Percentiles rank a stretch among this genome's conserved stretches.
Conservation (phyloP, 164 flowering plant genomes). For the Aristolochia fimbriata region DNA sequence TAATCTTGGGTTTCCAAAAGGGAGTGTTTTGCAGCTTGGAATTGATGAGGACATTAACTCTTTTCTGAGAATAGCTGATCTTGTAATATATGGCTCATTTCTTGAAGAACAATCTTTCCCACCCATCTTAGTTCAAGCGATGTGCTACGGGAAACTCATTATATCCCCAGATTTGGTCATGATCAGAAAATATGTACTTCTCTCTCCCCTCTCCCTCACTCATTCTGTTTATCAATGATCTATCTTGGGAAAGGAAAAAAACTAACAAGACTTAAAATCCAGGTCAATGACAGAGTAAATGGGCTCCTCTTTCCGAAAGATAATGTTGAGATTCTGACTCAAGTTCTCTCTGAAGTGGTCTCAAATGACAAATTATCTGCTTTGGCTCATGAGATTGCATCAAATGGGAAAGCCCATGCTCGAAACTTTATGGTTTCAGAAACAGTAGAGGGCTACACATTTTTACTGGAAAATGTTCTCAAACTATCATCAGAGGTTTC, state of each 20-base stretch:
- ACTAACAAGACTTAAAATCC: constrained; percentile 31
- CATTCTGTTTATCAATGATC: background rate
- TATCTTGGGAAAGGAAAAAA: background rate
- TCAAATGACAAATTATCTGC: constrained; percentile 61
- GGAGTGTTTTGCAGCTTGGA: constrained; percentile 42
- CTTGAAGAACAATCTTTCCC: constrained; percentile 91
- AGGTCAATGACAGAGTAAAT: constrained; percentile 86
- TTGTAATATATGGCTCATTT: constrained; percentile 89
- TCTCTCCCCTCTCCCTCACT: background rate
- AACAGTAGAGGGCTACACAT: constrained; percentile 67
- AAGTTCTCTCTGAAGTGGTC: constrained; percentile 38
- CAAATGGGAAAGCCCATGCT: constrained; percentile 51
- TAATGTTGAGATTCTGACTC: constrained; percentile 38
- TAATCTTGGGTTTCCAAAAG: constrained; percentile 58
- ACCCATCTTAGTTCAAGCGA: constrained; percentile 59
- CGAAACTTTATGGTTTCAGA: constrained; percentile 66
- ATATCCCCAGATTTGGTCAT: constrained; percentile 75
- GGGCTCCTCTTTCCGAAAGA: constrained; percentile 86
- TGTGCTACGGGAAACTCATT: constrained; percentile 78
- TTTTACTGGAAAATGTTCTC: constrained; percentile 55
- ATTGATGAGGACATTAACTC: constrained; percentile 35
- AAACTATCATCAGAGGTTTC: constrained; percentile 82
- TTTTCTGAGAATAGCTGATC: constrained; percentile 39
- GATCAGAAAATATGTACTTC: constrained; percentile 72
- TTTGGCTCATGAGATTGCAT: constrained; percentile 47